Evolutionary conservation across 306 rosid genomes (phyloP).

Genomic region (Malus fusca): DNA sequence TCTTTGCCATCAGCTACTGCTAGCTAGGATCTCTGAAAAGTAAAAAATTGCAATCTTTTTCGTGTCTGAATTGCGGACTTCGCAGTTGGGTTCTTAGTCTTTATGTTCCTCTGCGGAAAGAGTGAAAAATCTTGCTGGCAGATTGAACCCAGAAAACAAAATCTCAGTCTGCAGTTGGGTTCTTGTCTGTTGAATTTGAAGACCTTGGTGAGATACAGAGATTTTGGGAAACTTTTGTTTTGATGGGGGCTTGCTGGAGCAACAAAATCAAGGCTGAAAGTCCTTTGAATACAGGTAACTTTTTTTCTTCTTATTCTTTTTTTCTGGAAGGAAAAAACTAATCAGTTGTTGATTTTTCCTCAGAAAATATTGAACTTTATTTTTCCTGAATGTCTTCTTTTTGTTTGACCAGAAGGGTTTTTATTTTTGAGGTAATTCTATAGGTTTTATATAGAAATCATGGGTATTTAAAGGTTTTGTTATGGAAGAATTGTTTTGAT

Average conservation of each 20-base stretch:
- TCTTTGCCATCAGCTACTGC: neutral
- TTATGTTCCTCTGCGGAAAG: neutral
- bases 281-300: constrained; percentile 59
- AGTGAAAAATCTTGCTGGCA: neutral
- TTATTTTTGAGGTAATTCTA: neutral
- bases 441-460: neutral
- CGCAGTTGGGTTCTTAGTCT: neutral
- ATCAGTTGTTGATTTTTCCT: neutral
- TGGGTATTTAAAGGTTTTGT: neutral
- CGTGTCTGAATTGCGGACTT: neutral
- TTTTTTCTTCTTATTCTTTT: neutral
- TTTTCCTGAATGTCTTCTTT: neutral
- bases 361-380: neutral
- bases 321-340: neutral
- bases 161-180: neutral
- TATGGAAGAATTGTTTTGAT: constrained; percentile 7
- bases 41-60: constrained; percentile 20
- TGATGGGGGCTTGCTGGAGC: constrained; percentile 97
- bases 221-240: constrained; percentile 16
- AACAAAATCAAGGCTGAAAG: constrained; percentile 60
- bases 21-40: constrained; percentile 19
- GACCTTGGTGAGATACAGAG: constrained; percentile 12
- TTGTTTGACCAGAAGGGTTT: neutral
- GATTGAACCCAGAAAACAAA: neutral
- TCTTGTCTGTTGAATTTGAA: constrained; percentile 15